These are phyloP conservation scores for Chenopodium quinoa DNA, from an alignment of 148 eudicot species.

Conservation along the genomic window DNA sequence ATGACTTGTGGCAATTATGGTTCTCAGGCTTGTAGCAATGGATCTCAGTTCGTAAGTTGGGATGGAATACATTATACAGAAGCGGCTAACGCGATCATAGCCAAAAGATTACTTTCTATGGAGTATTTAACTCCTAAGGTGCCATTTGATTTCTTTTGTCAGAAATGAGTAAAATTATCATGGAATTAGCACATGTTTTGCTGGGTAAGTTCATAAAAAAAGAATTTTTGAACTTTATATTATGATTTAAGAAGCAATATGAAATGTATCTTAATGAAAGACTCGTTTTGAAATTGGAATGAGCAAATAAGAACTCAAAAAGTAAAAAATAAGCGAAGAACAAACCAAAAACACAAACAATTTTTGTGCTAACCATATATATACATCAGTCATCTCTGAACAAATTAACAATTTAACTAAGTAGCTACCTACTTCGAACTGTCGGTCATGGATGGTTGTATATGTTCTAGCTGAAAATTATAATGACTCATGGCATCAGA, in stretches of 20 bases:
- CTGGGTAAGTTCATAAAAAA: conserved; percentile 5
- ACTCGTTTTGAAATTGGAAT: background rate
- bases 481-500: background rate
- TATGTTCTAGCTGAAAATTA: background rate
- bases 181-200: background rate
- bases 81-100: conserved; percentile 70
- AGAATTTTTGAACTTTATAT: background rate
- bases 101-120: conserved; percentile 64
- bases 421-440: background rate
- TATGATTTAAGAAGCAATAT: background rate
- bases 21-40: conserved; percentile 54
- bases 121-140: conserved; percentile 61
- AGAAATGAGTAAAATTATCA: conserved; percentile 19
- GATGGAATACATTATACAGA: conserved; percentile 90
- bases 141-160: conserved; percentile 70
- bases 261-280: background rate
- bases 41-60: conserved; percentile 61
- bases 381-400: background rate
- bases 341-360: too few relatives aligned
- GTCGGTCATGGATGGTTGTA: background rate
- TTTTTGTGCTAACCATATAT: background rate
- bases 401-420: background rate
- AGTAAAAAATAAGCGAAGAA: too few relatives aligned
- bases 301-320: background rate
- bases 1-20: conserved; percentile 68